Conservation (phyloP, 495 filamentous ascomycete species). For the Aspergillus mulundensis region DNA sequence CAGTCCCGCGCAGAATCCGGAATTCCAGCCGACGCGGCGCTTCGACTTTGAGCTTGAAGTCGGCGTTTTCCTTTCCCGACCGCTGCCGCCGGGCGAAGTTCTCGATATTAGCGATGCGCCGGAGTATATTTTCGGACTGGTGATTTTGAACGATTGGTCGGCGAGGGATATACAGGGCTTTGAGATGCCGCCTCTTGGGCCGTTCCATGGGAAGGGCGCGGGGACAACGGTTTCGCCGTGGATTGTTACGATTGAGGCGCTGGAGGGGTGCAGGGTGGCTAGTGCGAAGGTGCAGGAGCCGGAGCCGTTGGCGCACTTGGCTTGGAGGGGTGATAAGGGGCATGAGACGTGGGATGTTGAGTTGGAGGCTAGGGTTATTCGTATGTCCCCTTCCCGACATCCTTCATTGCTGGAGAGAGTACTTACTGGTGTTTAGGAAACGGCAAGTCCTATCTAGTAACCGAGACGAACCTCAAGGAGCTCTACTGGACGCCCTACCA, state of each 20-base stretch:
- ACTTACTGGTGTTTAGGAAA: no score
- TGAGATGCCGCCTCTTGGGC: conserved; percentile 35
- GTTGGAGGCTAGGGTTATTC: conserved; percentile 14
- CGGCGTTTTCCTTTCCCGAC: conserved; percentile 62
- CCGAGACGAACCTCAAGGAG: conserved; percentile 21
- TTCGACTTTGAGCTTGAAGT: conserved; percentile 81
- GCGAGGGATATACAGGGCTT: conserved; percentile 32
- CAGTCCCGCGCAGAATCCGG: conserved; percentile 49
- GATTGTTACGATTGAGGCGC: conserved; percentile 75
- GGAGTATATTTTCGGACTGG: conserved; percentile 73
- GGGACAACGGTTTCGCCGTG: conserved; percentile 76
- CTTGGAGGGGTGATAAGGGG: conserved; percentile 7
- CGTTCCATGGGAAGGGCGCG: conserved; percentile 69
- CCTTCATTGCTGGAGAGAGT: no score
- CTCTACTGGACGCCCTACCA: conserved; percentile 28
- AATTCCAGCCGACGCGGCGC: conserved; percentile 48
- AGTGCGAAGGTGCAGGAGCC: conserved; percentile 3
- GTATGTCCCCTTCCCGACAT: conserved; percentile 24
- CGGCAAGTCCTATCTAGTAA: conserved; percentile 17
- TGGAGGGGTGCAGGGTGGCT: conserved; percentile 50
- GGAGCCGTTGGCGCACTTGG: conserved; percentile 11
- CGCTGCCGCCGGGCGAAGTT: conserved; percentile 14
- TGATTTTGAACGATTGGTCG: conserved; percentile 82
- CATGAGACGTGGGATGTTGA: conserved; percentile 21
- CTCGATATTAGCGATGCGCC: conserved; percentile 11